phyloP scores from a whole-genome alignment of 805 yeast genomes.

The Ogataea angusta region DNA sequence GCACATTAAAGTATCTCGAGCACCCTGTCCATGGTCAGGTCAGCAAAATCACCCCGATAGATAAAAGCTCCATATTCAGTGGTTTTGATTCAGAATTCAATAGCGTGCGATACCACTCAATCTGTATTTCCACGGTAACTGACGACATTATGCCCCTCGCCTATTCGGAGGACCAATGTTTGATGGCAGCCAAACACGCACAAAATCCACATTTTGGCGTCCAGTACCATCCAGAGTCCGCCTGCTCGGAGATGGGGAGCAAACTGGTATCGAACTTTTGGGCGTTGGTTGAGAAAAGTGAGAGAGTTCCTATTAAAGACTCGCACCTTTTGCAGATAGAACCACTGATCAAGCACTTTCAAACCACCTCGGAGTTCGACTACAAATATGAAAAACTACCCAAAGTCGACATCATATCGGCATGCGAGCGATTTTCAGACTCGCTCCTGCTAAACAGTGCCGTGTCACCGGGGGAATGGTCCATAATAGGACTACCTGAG shows the following conservation, averaged over 20 bases:
- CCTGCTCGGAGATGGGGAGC: slow-evolving; percentile 72
- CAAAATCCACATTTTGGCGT: slow-evolving; percentile 80
- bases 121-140: slow-evolving; percentile 43
- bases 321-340: slow-evolving; percentile 15
- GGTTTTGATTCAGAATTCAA: slow-evolving; percentile 45
- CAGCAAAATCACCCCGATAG: slow-evolving; percentile 40
- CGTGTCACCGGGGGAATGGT: slow-evolving; percentile 81
- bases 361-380: slow-evolving; percentile 5
- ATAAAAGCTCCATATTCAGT: slow-evolving; percentile 37
- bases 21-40: slow-evolving; percentile 85
- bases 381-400: slow-evolving; percentile 14
- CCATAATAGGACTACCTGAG: slow-evolving; percentile 74
- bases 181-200: slow-evolving; percentile 78
- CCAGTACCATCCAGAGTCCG: slow-evolving; percentile 96
- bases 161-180: slow-evolving; percentile 46
- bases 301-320: slow-evolving; percentile 21
- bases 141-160: slow-evolving; percentile 57
- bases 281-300: slow-evolving; percentile 35
- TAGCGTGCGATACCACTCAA: slow-evolving; percentile 87
- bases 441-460: slow-evolving; percentile 74
- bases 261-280: slow-evolving; percentile 62
- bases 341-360: slow-evolving; percentile 25
- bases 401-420: neutral
- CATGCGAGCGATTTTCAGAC: slow-evolving; percentile 32
- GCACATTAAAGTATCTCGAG: slow-evolving; percentile 47